Evolutionary conservation across 805 yeast species (phyloP), one percentile per base, ranked within the genome.

Genomic region (Torulaspora franciscae): DNA sequence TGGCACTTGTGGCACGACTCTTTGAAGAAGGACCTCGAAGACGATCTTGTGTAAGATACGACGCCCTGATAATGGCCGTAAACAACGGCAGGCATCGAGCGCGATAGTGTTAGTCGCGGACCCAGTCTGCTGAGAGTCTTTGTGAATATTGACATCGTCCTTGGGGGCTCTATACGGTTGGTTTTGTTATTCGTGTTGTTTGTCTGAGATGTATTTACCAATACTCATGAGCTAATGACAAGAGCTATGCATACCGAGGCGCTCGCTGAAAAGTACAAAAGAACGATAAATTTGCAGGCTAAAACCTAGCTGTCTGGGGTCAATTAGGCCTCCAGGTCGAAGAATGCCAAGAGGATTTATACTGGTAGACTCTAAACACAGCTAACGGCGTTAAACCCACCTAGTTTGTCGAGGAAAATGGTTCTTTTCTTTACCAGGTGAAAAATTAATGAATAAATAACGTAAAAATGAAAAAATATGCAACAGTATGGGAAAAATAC

Each of bases 1-100:
- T 48, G 52, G 45, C 52, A 48, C 36, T 48, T 48, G 45, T 24
- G 49, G 36, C 52, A 48, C 38, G 47, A 45, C 23, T 48, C 46
- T 33, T 40, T 48, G 44, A 48, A 48, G 35, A 45, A 48, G 6
- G 37, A 23, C 29, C 52, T 42, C 33, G 33, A 13, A 2, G 33
- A 9, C 6, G 33, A 19, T 14, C 22, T 30, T 3, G 33, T 30
- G 19, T 19, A 30, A 7, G 33, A 30, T 14, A 30, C 33, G 7
- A 30, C 23, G 11, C 19, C 33, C 17, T 30, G 33, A 10, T 30
- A 30, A 11, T 30, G 33, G 33, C 33, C 33, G 22, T 30, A 30
- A 13, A 30, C 33, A 15, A 30, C 33, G 10, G 33, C 23, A 7
- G 33, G 33, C 17, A 30, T 7, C 15, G 33, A 30, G 22, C 33